Conservation (phyloP, 345 rosid genomes). For the Clarkia xantiana region DNA sequence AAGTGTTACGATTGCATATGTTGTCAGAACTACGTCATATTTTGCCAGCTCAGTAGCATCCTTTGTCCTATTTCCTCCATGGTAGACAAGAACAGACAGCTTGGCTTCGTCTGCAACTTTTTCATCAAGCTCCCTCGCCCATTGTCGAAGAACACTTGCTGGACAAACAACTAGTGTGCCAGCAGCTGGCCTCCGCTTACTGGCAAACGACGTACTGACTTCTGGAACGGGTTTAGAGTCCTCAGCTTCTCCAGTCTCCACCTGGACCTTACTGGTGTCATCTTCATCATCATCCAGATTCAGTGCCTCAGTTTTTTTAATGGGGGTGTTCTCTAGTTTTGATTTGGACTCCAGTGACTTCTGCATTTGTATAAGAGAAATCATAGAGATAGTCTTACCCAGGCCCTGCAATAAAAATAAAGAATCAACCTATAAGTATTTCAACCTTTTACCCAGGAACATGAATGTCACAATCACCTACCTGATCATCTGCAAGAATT, state of each 20-base stretch:
- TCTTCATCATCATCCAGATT: slow-evolving; percentile 72
- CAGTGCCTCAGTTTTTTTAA: slow-evolving; percentile 53
- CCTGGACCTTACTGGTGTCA: slow-evolving; percentile 17
- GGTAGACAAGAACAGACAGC: slow-evolving; percentile 59
- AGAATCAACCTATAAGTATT: background rate
- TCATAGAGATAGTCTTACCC: slow-evolving; percentile 90
- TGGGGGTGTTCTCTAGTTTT: slow-evolving; percentile 28
- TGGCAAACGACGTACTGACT: slow-evolving; percentile 27
- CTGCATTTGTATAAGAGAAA: slow-evolving; percentile 84
- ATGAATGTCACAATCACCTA: slow-evolving; percentile 10
- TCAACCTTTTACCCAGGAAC: no score
- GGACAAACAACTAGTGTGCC: slow-evolving; percentile 97
- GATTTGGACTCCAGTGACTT: slow-evolving; percentile 38
- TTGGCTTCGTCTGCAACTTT: slow-evolving; percentile 66
- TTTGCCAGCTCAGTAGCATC: slow-evolving; percentile 72
- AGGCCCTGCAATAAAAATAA: slow-evolving; percentile 42
- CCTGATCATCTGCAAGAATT: slow-evolving; percentile 99
- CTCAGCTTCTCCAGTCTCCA: slow-evolving; percentile 27
- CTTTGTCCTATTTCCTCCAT: slow-evolving; percentile 82
- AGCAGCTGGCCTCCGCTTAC: slow-evolving; percentile 50
- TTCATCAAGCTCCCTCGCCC: slow-evolving; percentile 84
- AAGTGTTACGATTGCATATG: slow-evolving; percentile 70
- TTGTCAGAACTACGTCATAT: slow-evolving; percentile 83
- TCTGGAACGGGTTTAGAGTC: slow-evolving; percentile 23
- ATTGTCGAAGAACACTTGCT: slow-evolving; percentile 85